Evolutionary conservation across 495 filamentous ascomycete genomes (phyloP).

Genomic region (Aspergillus cavernicola): DNA sequence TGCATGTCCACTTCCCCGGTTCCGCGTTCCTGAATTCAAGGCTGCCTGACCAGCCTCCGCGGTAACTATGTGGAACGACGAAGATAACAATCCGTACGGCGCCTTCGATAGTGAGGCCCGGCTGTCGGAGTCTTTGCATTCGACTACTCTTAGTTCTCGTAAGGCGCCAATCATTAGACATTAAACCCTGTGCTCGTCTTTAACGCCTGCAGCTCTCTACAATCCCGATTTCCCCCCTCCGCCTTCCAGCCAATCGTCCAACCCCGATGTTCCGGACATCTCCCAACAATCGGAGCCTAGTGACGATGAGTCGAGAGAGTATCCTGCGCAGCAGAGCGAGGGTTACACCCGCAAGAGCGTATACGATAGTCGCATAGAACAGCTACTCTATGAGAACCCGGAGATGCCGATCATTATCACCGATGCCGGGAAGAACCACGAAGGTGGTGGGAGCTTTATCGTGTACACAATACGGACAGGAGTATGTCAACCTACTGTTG

Average conservation of each 20-base stretch:
- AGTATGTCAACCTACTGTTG: slow-evolving; percentile 47
- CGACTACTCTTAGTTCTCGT: slow-evolving; percentile 55
- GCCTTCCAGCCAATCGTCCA: slow-evolving; percentile 41
- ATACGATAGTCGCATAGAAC: slow-evolving; percentile 93
- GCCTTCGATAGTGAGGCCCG: slow-evolving; percentile 82
- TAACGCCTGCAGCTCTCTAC: slow-evolving; percentile 32
- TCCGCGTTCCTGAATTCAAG: slow-evolving; percentile 9
- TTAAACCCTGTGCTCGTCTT: slow-evolving; percentile 1
- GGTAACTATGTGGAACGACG: slow-evolving; percentile 68
- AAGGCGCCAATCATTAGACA: slow-evolving; percentile 18
- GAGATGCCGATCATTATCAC: slow-evolving; percentile 85
- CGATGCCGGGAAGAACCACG: slow-evolving; percentile 90
- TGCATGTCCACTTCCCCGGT: slow-evolving; percentile 1
- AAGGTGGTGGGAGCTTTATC: slow-evolving; percentile 86
- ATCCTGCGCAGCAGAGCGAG: slow-evolving; percentile 33
- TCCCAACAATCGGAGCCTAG: slow-evolving; percentile 54
- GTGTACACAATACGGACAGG: slow-evolving; percentile 96
- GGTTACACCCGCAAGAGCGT: slow-evolving; percentile 64
- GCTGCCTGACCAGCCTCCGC: slow-evolving; percentile 21
- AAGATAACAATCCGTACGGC: slow-evolving; percentile 92
- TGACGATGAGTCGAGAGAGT: slow-evolving; percentile 53
- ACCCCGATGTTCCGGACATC: slow-evolving; percentile 54
- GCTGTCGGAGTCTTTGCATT: slow-evolving; percentile 66
- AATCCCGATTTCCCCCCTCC: slow-evolving; percentile 47
- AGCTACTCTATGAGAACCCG: slow-evolving; percentile 92